Base-by-base conservation (phyloP, 1,284 basidiomycete genomes). In the Coniferiporia weirii region DNA sequence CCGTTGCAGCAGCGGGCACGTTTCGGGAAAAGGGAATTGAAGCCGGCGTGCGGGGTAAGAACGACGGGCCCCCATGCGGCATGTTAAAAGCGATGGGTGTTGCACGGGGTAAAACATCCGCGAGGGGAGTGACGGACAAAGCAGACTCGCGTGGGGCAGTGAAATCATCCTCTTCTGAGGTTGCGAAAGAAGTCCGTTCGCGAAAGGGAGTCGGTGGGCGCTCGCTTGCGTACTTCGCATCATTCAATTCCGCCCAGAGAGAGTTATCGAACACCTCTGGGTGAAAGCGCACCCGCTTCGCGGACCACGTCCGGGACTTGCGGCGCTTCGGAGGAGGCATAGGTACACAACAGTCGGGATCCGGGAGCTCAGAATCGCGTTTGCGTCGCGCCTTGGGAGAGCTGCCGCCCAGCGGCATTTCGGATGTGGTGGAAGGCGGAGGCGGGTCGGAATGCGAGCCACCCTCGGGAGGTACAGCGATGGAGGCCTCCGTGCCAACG, bases 211-310 rank as follows among this genome's bases (percentile, higher is more conserved):
- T 27, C 7, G 22, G 49, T 51, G 49, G 49, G 22, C 49, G 49
- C 34, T 51, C 49, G 34, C 49, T 51, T 8, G 49, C 27, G 22
- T 47, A 47, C 22, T 55, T 55, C 17, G 46, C 35, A 12, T 19
- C 43, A 12, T 32, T 43, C 8, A 59, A 20, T 15, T 59, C 56
- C 13, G 64, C 49, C 53, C 62, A 64, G 9, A 54, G 53, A 22
- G 56, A 58, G 34, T 64, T 65, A 40, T 65, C 64, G 35, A 61
- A 34, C 13, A 53, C 48, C 15, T 47, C 50, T 9, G 64, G 61
- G 46, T 64, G 64, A 40, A 64, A 52, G 52, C 63, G n/a, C 32
- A 54, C 52, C 38, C 46, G 27, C 54, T 56, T 56, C 13, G 13
- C 43, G 2, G 52, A 27, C 10, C 32, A 52, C 15, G 46, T 50